Evolutionary conservation across 208 protist species (phyloP).

Genomic region (Trypanosoma theileri): DNA sequence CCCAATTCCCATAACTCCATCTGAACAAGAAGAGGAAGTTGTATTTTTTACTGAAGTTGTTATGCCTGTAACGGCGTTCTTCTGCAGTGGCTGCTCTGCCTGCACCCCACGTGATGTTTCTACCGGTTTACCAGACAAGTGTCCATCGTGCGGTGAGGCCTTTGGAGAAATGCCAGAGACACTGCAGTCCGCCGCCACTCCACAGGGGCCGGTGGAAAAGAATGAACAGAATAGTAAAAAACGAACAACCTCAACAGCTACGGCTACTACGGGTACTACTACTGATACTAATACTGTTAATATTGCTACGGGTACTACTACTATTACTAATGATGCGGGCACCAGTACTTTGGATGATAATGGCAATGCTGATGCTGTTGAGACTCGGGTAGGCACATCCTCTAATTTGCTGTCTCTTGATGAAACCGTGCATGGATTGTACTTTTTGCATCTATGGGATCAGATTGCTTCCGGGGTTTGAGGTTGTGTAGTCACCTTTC

Average conservation of each 20-base stretch:
- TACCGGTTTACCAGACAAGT: conserved; percentile 19
- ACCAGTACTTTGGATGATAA: no score
- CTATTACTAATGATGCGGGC: no score
- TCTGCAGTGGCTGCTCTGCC: conserved; percentile 18
- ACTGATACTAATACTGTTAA: neutral
- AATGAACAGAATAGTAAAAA: neutral
- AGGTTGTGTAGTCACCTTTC: no score
- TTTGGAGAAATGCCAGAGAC: conserved; percentile 12
- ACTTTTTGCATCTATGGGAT: conserved; percentile 39
- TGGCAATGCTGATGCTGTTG: neutral
- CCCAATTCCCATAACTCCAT: neutral
- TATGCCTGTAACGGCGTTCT: conserved; percentile 16
- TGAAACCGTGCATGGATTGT: conserved; percentile 21
- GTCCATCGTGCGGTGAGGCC: conserved; percentile 13
- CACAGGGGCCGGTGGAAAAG: neutral
- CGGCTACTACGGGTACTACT: neutral
- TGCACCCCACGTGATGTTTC: conserved; percentile 24
- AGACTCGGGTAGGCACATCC: conserved; percentile 9
- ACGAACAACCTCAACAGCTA: neutral
- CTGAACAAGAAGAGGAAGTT: no score
- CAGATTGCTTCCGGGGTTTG: conserved; percentile 2
- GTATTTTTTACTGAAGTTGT: conserved; percentile 4
- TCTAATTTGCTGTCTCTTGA: conserved; percentile 10
- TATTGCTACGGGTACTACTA: neutral
- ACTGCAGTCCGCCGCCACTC: neutral